Evolutionary conservation across 1,139 yeast genomes (phyloP), one percentile per base, ranked within the genome.

Genomic region (Geotrichum histeridarum): DNA sequence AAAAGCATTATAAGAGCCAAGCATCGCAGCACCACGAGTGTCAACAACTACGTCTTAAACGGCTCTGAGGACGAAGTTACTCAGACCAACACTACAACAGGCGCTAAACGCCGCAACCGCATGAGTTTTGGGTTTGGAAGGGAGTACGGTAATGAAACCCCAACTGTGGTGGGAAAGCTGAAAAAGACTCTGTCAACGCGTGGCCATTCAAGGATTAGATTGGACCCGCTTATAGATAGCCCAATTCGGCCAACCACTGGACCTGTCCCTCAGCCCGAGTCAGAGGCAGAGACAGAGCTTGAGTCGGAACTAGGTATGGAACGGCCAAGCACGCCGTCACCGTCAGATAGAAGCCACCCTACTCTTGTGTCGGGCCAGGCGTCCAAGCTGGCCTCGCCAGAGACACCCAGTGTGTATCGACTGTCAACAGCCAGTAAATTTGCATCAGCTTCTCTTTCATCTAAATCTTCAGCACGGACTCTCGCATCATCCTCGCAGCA

Each of bases 21-120:
- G 43, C 53, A 50, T 8, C 42, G 35, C 12, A 42, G 53, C 31
- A 35, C 46, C 11, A 41, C 46, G n/a, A 41, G 41, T 17, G 46
- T 48, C 35, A 41, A 48, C 18, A 30, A 41, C 12, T 36, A 35
- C 27, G 36, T 41, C 33, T n/a, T 7, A 5, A 18, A 15, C 31
- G 49, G 22, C 15, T 31, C 27, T 15, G 9, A 14, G 2, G 31
- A 31, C 12, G 41, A 45, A 1, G 15, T 42, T 8, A 7, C 44
- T 6, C n/a, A n/a, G 39, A n/a, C 46, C 5, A 22, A 22, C 27
- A 12, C 6, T 4, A 14, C 12, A 11, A 35, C 41, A 2, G 17
- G 36, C 15, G 11, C 49, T 7, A 45, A 45, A 31, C 39, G 41
- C 17, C 49, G 49, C 41, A 45, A 22, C 17, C 35, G 49, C 9